phyloP scores from a whole-genome alignment of 371 early-diverging fungal genomes.

The Haplosporangium sp. region DNA sequence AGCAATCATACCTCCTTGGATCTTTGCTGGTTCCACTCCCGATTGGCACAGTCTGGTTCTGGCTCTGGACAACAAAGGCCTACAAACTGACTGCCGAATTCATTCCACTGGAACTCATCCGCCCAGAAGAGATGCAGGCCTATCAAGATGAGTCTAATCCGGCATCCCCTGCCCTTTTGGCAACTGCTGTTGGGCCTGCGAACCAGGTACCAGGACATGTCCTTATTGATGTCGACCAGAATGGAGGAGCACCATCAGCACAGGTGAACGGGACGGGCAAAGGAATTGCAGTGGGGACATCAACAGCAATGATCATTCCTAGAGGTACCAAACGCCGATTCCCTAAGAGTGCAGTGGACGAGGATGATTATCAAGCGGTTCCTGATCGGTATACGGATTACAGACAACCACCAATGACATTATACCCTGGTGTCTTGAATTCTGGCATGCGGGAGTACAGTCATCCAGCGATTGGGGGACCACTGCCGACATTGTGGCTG shows the following conservation, averaged over 20 bases:
- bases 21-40: constrained; percentile 62
- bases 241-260: not conserved
- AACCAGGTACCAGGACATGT: constrained; percentile 23
- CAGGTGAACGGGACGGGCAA: constrained; percentile 1
- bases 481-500: constrained; percentile 81
- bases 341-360: constrained; percentile 60
- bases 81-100: constrained; percentile 67
- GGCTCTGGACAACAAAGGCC: constrained; percentile 64
- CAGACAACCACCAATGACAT: constrained; percentile 66
- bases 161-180: not conserved
- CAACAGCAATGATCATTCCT: constrained; percentile 30
- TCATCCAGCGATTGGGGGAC: constrained; percentile 78
- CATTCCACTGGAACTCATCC: constrained; percentile 55
- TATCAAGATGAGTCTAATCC: not conserved
- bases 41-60: constrained; percentile 65
- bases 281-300: constrained; percentile 56
- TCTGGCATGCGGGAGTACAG: constrained; percentile 79
- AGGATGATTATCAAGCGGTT: constrained; percentile 76
- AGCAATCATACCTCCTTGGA: constrained; percentile 62
- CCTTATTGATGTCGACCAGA: constrained; percentile 12
- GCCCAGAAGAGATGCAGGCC: constrained; percentile 10
- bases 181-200: constrained; percentile 15
- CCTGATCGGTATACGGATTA: constrained; percentile 50
- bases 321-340: constrained; percentile 17
- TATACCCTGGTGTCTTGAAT: constrained; percentile 78